Base-by-base conservation (phyloP, 2,329 filamentous ascomycete genomes). In the Colletotrichum sp. region DNA sequence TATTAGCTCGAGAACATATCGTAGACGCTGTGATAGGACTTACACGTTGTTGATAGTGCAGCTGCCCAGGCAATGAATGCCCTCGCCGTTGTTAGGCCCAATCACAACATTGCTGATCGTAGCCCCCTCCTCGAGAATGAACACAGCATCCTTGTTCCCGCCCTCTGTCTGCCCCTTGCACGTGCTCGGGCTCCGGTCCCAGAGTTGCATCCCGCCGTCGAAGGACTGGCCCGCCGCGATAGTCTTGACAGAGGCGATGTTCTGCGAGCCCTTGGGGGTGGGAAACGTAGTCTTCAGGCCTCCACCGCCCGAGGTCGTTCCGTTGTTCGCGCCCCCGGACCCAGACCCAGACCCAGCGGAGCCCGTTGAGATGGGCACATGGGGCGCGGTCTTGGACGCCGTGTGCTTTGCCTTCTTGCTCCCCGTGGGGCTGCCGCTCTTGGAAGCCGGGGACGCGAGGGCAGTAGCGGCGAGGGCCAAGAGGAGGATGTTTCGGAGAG, bases 101-200 rank as follows among this genome's bases (percentile, higher is more conserved):
- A 88, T 88, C 64, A 89, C 85, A 16, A 86, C 87, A 70, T 88
- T 88, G 59, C 80, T 82, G 32, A 88, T 80, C 1, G 83, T 87
- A 2, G 86, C 87, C 5, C 87, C 87, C 0, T 84, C 79, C 63
- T 83, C 80, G 24, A 87, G 83, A 32, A 86, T 80, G 72, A 87
- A 88, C 44, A 88, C 85, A 6, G 85, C 85, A 34, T 89, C 86
- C 48, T 72, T 72, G 55, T 26, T 80, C 78, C 82, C 83, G 70
- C 88, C 87, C 80, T 89, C 88, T 12, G 77, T 72, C 79, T 89
- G 80, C 2, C 79, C 85, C n/a, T 78, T 83, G 80, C 88, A 89
- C 26, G 72, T 75, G 44, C 80, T 81, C n/a, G 82, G 81, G 10
- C 85, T 85, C 60, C 85, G 84, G 72, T 87, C 85, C 69, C 84